Base-by-base conservation (phyloP, 2,329 filamentous ascomycete genomes). In the Cercospora nicotianae region DNA sequence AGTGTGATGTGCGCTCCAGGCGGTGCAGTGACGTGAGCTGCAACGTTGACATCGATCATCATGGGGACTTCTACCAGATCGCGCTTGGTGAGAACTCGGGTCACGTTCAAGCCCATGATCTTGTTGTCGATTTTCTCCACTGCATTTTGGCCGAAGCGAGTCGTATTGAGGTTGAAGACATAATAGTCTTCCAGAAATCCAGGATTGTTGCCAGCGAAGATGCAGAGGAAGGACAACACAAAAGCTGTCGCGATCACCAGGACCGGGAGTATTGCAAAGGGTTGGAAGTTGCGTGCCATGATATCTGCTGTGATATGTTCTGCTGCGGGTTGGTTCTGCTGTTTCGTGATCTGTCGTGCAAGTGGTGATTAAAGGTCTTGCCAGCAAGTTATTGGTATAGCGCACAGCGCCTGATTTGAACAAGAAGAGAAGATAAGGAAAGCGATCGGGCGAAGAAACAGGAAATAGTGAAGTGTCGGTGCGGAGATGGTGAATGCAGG, bases 121-220 rank as follows among this genome's bases (percentile, higher is more conserved):
- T 73, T 75, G 57, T 69, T 63, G 55, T 76, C 73, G 36, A 77
- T 72, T 18, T 75, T 73, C 63, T 75, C 65, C 65, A 79, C 67
- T 33, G 77, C 64, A 63, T 77, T 74, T 60, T 76, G 79, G 63
- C 87, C 86, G 31, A 88, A 78, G 48, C 82, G 82, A 3, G 86
- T 87, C 23, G 84, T 86, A 77, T 89, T 88, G 71, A 89, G 81
- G 3, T 85, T 87, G 53, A 90, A 76, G 53, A 90, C 79, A 65
- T 87, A 80, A 67, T 85, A 87, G 60, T 84, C 79, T 67, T 88
- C 83, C 77, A 90, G 83, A 72, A 88, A 84, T 16, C 80, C 80
- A 62, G 79, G 80, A 72, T 85, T 87, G 42, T 84, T 82, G 42
- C 88, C 88, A 1, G 88, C 87, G 72, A 89, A 89, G 67, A 90